Base-by-base conservation (phyloP, 2,329 filamentous ascomycete genomes). In the Verticillium dahliae region DNA sequence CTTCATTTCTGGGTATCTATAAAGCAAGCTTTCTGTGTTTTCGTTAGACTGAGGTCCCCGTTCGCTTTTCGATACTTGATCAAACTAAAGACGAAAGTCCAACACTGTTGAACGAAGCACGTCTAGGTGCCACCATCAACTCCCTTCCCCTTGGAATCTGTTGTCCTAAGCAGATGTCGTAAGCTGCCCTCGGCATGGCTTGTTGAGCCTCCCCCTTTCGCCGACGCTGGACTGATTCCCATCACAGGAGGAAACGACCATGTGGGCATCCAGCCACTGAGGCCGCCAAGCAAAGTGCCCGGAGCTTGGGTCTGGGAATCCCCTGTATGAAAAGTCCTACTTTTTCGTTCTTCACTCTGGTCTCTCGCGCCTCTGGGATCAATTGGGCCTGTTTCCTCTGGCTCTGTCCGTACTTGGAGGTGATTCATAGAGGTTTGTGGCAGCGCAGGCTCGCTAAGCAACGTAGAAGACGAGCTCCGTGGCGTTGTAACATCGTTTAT, bases 181-280 rank as follows among this genome's bases (percentile, higher is more conserved):
- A 87, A 72, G 60, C 80, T 85, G 1, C 83, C 82, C 69, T 85
- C 84, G 1, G 85, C 85, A 67, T 83, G 78, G 63, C 80, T 78
- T 59, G 71, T 68, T 54, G 72, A 67, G 67, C 70, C 66, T 45
- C 59, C 58, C 60, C 67, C 61, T 63, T 69, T 62, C 50, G 65
- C 61, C 59, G 65, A 61, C 15, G 68, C 60, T 4, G 62, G 60
- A 3, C 65, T 62, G 34, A 67, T 33, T 7, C 67, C 65, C 52
- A 64, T 65, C 27, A 61, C 64, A 65, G 68, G 71, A 1, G 69
- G 68, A 18, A 76, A 62, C 59, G 66, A 74, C 80, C 80, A 82
- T 6, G 58, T 39, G 0, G 76, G 77, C 6, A 82, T 75, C 78
- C 80, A 83, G 27, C 74, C 72, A 35, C 75, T 73, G 56, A 82